Base-by-base conservation (phyloP, 805 yeast genomes). In the Millerozyma acaciae region DNA sequence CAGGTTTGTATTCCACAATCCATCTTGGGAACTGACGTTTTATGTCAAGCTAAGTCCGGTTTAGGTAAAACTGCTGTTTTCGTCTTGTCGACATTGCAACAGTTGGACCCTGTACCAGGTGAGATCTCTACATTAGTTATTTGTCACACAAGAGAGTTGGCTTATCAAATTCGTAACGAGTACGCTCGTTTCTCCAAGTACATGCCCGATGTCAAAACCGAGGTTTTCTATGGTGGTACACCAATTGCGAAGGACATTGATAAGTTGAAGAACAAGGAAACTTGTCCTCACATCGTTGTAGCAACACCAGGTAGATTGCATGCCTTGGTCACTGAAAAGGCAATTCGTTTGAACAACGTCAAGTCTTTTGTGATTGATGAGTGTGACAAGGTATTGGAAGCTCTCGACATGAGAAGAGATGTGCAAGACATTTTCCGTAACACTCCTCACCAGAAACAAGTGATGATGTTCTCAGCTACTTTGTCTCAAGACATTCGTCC, bases 11-110 rank as follows among this genome's bases (percentile, higher is more conserved):
- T 90, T 55, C 98, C 98, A 35, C 97, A 93, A 70, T 85, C 97
- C 37, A 87, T 90, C 57, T 83, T 90, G 51, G 98, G 97, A 57
- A 90, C 96, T 42, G 98, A 90, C 60, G 97, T 90, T 39, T 70
- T 90, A 48, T 93, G 98, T 72, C 98, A 90, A 75, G 98, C 98
- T 65, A 90, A 93, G 73, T 93, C 98, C 29, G 98, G 98, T 84
- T 75, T 93, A 50, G 98, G 98, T 80, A 90, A 90, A 65, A 90
- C 98, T 39, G 98, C 98, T 28, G 97, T 90, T 37, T 90, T 90
- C 52, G 97, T 90, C 40, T 75, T 90, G 53, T 85, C 96, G 16
- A 90, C 98, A 42, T 75, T 90, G 58, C 97, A 90, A 68, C 97
- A 90, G 70, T 75, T 90, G 55, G 97, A 93, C 56, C 97, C 98